Evolutionary conservation across 176 grass and related monocot genomes (phyloP), one percentile per base, ranked within the genome.

Genomic region (Thinopyrum elongatum): DNA sequence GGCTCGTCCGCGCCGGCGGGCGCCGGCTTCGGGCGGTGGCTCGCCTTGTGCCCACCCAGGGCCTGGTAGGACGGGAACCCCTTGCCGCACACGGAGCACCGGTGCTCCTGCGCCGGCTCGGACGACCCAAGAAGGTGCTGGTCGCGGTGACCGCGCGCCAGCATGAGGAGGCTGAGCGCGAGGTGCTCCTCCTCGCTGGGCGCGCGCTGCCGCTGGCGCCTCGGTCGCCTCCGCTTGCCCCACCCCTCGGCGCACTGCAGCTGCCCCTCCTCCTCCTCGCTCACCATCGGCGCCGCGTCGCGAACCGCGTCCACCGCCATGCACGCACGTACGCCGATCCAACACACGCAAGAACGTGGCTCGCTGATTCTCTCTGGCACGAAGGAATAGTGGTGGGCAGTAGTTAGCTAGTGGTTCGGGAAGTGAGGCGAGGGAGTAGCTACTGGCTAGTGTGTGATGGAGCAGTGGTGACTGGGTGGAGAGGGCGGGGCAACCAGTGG

Each of bases 11-110:
- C 78, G 8, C 7, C 15, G 25, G 13, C 22, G 6, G 26, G 5
- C 25, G 15, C 16, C 35, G 81, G 67, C 85, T 80, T 90, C 5
- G 26, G 10, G 4, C 91, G 86, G 85, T 95, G 94, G 89, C 91
- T 93, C 1, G 94, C 85, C 84, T 87, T 95, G 86, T 95, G 94
- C 16, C 94, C 94, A 2, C 91, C 91, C 7, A 95, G 86, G 5
- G 94, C 91, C 79, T 95, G 94, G 84, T 93, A 89, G 6, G 94
- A 95, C 0, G 70, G 14, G 83, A 95, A 95, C 14, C 47, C 86
- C 91, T 91, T 95, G 59, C 94, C 86, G 82, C 94, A 95, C 13
- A 93, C 86, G n/a, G 86, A 89, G 88, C 94, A 95, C 64, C 72
- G 71, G 80, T 87, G 83, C 31, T 74, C 90, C 17, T 41, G 33